phyloP scores from a whole-genome alignment of 2,329 filamentous ascomycete species.

The Drechslerella dactyloides region DNA sequence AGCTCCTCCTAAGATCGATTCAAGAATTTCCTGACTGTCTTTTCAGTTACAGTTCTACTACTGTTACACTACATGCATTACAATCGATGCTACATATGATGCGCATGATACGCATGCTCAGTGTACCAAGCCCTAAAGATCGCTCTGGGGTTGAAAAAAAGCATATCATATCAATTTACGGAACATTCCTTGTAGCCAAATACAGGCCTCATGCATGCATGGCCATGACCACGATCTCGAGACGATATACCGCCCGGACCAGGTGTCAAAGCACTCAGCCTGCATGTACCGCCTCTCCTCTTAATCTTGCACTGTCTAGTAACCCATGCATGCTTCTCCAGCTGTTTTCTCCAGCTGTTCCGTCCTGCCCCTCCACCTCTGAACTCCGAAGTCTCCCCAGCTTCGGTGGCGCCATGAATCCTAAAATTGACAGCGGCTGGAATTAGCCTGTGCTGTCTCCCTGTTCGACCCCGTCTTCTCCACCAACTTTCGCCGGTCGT shows the following conservation, averaged over 20 bases:
- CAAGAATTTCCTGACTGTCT: not conserved
- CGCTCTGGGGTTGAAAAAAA: too few relatives aligned
- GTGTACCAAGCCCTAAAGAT: not conserved
- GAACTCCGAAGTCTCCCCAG: slow-evolving; percentile 52
- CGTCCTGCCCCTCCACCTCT: slow-evolving; percentile 41
- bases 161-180: too few relatives aligned
- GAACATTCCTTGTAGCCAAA: too few relatives aligned
- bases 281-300: not conserved
- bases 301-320: not conserved
- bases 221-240: not conserved
- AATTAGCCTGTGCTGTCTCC: slow-evolving; percentile 48
- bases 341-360: slow-evolving; percentile 1
- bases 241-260: not conserved
- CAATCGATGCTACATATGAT: not conserved
- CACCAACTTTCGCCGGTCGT: slow-evolving; percentile 50
- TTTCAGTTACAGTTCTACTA: not conserved
- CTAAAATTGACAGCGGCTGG: slow-evolving; percentile 50
- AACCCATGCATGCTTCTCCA: slow-evolving; percentile 2
- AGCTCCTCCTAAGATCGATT: too few relatives aligned
- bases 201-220: too few relatives aligned
- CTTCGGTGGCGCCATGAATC: slow-evolving; percentile 45
- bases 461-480: slow-evolving; percentile 31
- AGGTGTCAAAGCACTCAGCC: not conserved
- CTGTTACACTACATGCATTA: not conserved
- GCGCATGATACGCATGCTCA: not conserved